Evolutionary conservation across 78 protist species (phyloP).

Genomic region (Dictyostelium brefeldianum): DNA sequence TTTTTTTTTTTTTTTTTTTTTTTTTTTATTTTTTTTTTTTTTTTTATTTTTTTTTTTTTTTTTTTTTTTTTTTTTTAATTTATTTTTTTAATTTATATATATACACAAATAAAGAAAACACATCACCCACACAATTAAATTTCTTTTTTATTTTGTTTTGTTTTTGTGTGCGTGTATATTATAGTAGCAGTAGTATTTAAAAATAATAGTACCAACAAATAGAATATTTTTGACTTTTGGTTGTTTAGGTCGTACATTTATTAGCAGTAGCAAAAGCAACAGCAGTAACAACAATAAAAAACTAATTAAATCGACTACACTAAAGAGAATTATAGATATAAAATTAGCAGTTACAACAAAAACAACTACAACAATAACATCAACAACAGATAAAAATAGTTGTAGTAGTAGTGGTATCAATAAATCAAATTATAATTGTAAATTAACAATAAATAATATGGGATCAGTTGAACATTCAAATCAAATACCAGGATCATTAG

Average conservation of each 20-base stretch:
- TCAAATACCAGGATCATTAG: not conserved
- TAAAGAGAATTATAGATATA: no score
- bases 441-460: slow-evolving; percentile 2
- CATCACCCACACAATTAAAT: not conserved
- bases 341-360: not conserved
- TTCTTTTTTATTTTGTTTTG: not conserved
- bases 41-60: no score
- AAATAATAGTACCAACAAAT: not conserved
- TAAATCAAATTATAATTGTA: not conserved
- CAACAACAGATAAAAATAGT: not conserved
- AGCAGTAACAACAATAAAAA: not conserved
- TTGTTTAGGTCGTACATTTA: no score
- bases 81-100: no score
- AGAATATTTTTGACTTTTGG: no score
- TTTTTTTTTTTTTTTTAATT: no score
- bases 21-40: no score
- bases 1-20: no score
- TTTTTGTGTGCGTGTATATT: not conserved
- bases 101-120: no score
- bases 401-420: not conserved
- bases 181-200: not conserved
- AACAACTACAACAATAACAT: not conserved
- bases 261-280: not conserved
- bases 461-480: slow-evolving; percentile 36
- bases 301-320: not conserved